Conservation (phyloP, 2,329 filamentous ascomycete species). For the Botrytis squamosa region DNA sequence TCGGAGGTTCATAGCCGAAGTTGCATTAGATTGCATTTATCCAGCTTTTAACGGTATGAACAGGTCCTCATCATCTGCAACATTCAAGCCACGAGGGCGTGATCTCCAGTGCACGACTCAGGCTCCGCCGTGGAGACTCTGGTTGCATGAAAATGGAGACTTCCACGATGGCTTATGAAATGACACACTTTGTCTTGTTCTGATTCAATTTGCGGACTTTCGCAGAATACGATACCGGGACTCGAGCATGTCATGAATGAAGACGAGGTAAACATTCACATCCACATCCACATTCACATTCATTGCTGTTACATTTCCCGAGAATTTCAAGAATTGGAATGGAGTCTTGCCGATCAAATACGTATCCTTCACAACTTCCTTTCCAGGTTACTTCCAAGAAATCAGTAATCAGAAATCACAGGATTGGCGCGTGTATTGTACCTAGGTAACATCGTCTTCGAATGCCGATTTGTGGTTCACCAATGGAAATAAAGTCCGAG, state of each 20-base stretch:
- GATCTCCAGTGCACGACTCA: constrained; percentile 11
- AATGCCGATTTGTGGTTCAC: background rate
- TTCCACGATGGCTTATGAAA: background rate
- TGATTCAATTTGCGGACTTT: background rate
- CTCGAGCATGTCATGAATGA: background rate
- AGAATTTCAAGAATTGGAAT: background rate
- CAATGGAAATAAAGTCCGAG: background rate
- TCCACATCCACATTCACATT: background rate
- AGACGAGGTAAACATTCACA: background rate
- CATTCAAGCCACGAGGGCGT: background rate
- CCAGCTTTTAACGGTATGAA: background rate
- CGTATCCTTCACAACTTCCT: background rate
- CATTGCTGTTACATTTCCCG: too few relatives aligned
- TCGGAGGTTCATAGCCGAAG: background rate
- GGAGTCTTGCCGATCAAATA: background rate
- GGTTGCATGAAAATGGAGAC: constrained; percentile 12
- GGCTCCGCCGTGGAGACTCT: constrained; percentile 5
- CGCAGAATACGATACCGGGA: background rate
- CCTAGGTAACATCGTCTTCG: background rate
- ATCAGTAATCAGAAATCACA: constrained; percentile 1
- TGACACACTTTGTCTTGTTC: background rate
- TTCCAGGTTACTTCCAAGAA: constrained; percentile 3
- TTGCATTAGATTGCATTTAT: constrained; percentile 14
- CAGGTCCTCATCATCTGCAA: background rate
- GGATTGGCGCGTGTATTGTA: background rate